Conservation (phyloP, 495 filamentous ascomycete species). For the Aspergillus steynii region DNA sequence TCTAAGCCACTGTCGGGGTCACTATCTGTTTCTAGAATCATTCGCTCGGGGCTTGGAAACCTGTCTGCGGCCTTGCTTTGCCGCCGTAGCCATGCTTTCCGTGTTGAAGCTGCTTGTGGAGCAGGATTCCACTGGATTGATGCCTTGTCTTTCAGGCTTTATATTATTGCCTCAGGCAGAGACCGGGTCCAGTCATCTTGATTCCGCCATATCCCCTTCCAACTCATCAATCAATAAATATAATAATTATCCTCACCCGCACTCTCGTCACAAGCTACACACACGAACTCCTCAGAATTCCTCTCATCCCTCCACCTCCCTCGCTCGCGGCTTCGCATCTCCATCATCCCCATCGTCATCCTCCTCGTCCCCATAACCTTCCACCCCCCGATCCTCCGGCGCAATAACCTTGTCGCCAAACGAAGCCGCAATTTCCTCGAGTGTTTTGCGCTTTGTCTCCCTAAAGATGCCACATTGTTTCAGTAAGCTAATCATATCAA, state of each 20-base stretch:
- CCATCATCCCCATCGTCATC: background rate
- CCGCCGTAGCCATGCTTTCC: background rate
- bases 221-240: too few species aligned
- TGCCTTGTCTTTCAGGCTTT: too few species aligned
- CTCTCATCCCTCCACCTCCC: slow-evolving; percentile 16
- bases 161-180: too few species aligned
- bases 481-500: background rate
- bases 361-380: background rate
- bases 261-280: too few species aligned
- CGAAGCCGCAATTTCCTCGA: slow-evolving; percentile 58
- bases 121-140: too few species aligned
- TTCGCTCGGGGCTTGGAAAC: background rate
- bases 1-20: background rate
- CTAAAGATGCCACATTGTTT: slow-evolving; percentile 14
- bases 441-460: slow-evolving; percentile 56
- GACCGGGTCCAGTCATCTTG: too few species aligned
- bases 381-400: slow-evolving; percentile 28
- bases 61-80: background rate
- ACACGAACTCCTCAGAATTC: too few species aligned
- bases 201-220: too few species aligned
- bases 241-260: too few species aligned
- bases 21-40: background rate
- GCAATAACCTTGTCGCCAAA: slow-evolving; percentile 57
- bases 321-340: slow-evolving; percentile 18
- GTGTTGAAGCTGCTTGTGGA: too few species aligned